Conservation (phyloP, 495 filamentous ascomycete species). For the Penicillium cinerascens region DNA sequence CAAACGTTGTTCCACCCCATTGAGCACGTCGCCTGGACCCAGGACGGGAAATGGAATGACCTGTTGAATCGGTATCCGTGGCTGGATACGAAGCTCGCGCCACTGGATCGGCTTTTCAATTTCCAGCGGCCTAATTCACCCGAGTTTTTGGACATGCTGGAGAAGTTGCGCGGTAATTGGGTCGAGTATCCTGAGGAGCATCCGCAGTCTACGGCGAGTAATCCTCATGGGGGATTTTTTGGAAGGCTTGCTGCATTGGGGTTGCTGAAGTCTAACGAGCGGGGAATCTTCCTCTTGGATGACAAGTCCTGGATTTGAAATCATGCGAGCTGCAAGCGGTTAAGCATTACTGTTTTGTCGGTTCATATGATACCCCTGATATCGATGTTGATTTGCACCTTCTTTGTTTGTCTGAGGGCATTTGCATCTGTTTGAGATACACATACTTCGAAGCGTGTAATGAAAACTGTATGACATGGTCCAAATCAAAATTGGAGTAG, state of each 20-base stretch:
- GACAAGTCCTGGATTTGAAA: slow-evolving; percentile 14
- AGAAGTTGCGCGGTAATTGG: slow-evolving; percentile 1
- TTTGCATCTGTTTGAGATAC: neutral
- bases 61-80: slow-evolving; percentile 3
- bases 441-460: neutral
- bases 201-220: slow-evolving; percentile 3
- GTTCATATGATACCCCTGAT: neutral
- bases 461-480: neutral
- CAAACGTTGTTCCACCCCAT: slow-evolving; percentile 3
- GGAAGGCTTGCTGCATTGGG: slow-evolving; percentile 19
- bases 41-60: slow-evolving; percentile 10
- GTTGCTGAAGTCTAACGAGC: slow-evolving; percentile 8
- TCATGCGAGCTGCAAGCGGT: neutral
- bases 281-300: slow-evolving; percentile 13
- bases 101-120: slow-evolving; percentile 24
- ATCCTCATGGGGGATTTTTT: slow-evolving; percentile 17
- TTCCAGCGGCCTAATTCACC: slow-evolving; percentile 4
- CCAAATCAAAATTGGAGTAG: neutral
- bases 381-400: neutral
- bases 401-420: neutral
- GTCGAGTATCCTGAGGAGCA: slow-evolving; percentile 19
- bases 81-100: slow-evolving; percentile 13
- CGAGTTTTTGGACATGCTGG: slow-evolving; percentile 7
- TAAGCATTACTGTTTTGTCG: neutral
- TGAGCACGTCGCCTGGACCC: neutral